Evolutionary conservation across 164 flowering plant genomes (phyloP), one percentile per base, ranked within the genome.

Genomic region (Macadamia integrifolia): DNA sequence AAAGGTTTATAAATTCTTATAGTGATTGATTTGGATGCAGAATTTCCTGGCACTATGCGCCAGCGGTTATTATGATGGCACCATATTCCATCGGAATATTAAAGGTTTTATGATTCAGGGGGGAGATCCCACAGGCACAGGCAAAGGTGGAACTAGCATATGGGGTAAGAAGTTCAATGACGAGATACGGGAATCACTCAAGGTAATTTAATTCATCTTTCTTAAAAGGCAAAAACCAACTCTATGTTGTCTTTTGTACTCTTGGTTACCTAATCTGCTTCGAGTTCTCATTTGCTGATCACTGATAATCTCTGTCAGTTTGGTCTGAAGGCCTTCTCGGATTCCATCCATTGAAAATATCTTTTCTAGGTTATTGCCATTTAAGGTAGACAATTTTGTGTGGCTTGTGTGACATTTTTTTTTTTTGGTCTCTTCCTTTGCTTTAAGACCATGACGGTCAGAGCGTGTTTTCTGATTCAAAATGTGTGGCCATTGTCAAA

Each of bases 51-150:
- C 97, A 18, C 80, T 92, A 13, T 92, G 94, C 78, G 97, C 91
- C 9, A 92, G 97, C 66, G 97, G 97, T 58, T 92, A 90, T 69
- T 92, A 92, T 74, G 98, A 94, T 76, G 92, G 95, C 67, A 91
- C 97, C 62, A 85, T 88, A 78, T 91, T 91, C 75, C 95, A 88
- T 70, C 81, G 97, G 29, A 91, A 91, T 66, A 89, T 91, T 17
- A 91, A 91, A 74, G 93, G 97, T 61, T 91, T 91, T 71, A 89
- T 91, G 98, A 92, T 94, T 70, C 99, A 94, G 86, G 97, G 99
- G 46, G 99, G 99, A 67, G 99, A 92, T 66, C 99, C 99, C 48
- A 94, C 96, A 29, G 93, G 95, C 31, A 90, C 97, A 14, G 99
- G 98, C 65, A 94, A 92, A 81, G 99, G 99, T 9, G 99, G 98